Evolutionary conservation across 768 basidiomycete species (phyloP), one percentile per base, ranked within the genome.

Genomic region (Podaxis carcinomalis): DNA sequence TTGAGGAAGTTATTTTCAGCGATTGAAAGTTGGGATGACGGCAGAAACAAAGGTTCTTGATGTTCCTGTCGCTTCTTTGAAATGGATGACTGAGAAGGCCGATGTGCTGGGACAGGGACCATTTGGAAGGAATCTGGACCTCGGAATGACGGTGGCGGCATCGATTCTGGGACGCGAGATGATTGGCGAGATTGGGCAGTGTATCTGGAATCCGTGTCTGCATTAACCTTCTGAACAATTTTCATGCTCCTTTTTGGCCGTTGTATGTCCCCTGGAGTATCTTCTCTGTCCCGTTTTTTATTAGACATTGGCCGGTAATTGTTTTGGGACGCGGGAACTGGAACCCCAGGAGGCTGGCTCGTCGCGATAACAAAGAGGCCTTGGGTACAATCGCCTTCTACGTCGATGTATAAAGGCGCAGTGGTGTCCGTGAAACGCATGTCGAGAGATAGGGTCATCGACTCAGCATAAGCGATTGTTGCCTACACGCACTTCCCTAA

Each of bases 291-390:
- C 57, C 79, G 82, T 72, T 80, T 83, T 64, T 70, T 76, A 32
- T 55, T 67, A 68, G 25, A 61, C 58, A 44, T 53, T 49, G 52
- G 69, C 55, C 51, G 62, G 65, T 25, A 55, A 67, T 62, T 68
- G 66, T 65, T 64, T 65, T 71, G 69, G 36, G 64, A 70, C 32
- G 64, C 69, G 39, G 72, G 62, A 27, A 67, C 58, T 13, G 68
- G 63, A 13, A 70, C 73, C 44, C 78, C 80, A 23, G 80, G 81
- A 28, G 82, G 77, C 59, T 85, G 83, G 68, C 83, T 90, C 6
- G 92, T 91, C 5, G 92, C 90, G 62, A 93, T 87, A 25, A 91
- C 88, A 68, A 92, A 92, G 35, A 92, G 78, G 42, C 79, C 77
- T 37, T 89, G 84, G 1, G 77, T 77, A 57, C 78, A 77, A 66